Conservation (phyloP, 2,329 filamentous ascomycete species). For the Elsinoe ampelina region DNA sequence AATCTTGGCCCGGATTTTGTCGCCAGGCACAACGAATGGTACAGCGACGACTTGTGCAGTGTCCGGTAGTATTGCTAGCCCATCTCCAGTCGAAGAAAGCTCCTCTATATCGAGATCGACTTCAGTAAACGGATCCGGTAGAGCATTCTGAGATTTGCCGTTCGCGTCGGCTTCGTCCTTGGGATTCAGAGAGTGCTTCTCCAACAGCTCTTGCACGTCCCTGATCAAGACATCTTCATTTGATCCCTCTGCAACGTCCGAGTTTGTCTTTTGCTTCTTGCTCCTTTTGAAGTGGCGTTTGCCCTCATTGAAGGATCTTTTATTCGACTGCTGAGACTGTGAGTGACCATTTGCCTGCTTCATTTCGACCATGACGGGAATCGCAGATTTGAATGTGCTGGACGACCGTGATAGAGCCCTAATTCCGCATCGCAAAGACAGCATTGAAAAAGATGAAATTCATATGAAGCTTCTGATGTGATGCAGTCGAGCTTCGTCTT, state of each 20-base stretch:
- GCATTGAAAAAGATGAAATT: neutral
- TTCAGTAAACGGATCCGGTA: conserved; percentile 63
- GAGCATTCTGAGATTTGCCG: conserved; percentile 19
- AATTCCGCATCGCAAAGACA: neutral
- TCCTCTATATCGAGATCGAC: conserved; percentile 73
- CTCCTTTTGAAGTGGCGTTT: conserved; percentile 34
- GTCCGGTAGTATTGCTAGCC: conserved; percentile 62
- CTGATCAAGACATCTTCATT: conserved; percentile 41
- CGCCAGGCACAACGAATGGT: conserved; percentile 80
- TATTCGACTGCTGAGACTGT: conserved; percentile 18
- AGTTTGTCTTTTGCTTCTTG: conserved; percentile 40
- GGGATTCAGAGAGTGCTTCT: conserved; percentile 23
- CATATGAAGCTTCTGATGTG: neutral
- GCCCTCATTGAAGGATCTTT: conserved; percentile 30
- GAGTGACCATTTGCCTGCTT: neutral
- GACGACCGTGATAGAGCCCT: neutral
- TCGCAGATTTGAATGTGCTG: neutral
- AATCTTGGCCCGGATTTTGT: conserved; percentile 68
- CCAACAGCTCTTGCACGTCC: conserved; percentile 37
- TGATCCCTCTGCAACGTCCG: conserved; percentile 34
- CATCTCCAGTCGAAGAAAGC: conserved; percentile 87
- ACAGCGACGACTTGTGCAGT: conserved; percentile 71
- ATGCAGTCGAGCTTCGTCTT: conserved; percentile 13
- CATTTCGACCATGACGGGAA: conserved; percentile 13
- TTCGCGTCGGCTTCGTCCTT: conserved; percentile 15